Conservation (phyloP, 2,329 filamentous ascomycete species). For the Beauveria pseudobassiana region DNA sequence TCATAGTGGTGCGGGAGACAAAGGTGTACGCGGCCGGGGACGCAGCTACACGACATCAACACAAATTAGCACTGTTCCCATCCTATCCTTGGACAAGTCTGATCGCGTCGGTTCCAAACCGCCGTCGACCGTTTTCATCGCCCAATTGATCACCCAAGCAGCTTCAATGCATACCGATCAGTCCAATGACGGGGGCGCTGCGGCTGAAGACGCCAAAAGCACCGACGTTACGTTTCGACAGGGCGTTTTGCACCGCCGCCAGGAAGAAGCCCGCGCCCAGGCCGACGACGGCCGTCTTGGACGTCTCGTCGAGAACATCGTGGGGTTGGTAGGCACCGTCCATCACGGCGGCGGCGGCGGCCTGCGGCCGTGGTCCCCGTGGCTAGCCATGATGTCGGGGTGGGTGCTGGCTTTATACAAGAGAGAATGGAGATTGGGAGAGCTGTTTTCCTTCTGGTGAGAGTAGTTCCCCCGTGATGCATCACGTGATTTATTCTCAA, state of each 20-base stretch:
- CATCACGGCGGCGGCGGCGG: constrained; percentile 11
- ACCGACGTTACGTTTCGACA: constrained; percentile 75
- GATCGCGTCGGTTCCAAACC: not conserved
- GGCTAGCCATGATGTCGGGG: constrained; percentile 25
- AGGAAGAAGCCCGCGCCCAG: constrained; percentile 62
- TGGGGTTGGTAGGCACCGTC: constrained; percentile 54
- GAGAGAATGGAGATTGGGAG: not conserved
- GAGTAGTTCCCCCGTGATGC: not conserved
- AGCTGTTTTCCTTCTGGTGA: constrained; percentile 11
- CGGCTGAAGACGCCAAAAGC: constrained; percentile 73
- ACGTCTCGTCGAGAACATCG: constrained; percentile 63
- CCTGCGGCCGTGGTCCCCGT: constrained; percentile 21
- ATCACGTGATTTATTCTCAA: constrained; percentile 32
- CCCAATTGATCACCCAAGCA: not conserved
- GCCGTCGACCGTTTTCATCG: constrained; percentile 8
- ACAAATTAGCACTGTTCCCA: constrained; percentile 13
- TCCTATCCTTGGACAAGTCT: not conserved
- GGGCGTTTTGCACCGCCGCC: constrained; percentile 78
- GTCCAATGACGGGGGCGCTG: constrained; percentile 64
- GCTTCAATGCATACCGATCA: constrained; percentile 25
- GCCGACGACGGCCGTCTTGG: constrained; percentile 58
- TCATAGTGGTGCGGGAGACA: constrained; percentile 67
- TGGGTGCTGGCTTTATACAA: not conserved
- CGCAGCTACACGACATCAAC: constrained; percentile 38
- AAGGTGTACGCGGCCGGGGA: constrained; percentile 70